A percentile compares a stretch with the other conserved stretches of the same genome.
These are phyloP conservation scores for Cytospora piceae DNA, from an alignment of 2,329 filamentous ascomycete genomes.

Conservation along the genomic window DNA sequence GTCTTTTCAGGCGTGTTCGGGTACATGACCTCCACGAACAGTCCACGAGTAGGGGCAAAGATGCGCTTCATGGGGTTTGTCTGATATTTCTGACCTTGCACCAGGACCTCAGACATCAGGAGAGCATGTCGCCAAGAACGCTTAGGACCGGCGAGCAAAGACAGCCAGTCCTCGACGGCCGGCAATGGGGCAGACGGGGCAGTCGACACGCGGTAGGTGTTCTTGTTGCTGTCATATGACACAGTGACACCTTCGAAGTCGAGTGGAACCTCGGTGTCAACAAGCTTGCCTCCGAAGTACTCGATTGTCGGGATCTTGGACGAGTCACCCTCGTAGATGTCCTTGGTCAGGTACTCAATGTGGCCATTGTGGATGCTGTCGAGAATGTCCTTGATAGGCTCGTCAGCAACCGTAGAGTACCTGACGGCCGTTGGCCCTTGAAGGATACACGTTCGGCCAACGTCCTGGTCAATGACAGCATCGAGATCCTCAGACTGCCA, in stretches of 20 bases:
- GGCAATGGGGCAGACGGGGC: conserved; percentile 76
- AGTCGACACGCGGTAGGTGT: conserved; percentile 80
- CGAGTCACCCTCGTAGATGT: conserved; percentile 77
- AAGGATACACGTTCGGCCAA: conserved; percentile 92
- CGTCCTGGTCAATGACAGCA: conserved; percentile 93
- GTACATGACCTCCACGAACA: conserved; percentile 85
- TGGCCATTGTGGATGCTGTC: conserved; percentile 89
- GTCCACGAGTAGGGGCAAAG: conserved; percentile 81
- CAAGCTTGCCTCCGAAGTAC: conserved; percentile 91
- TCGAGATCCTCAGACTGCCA: conserved; percentile 99
- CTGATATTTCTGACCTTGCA: conserved; percentile 96
- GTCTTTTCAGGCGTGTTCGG: conserved; percentile 85
- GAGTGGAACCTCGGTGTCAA: conserved; percentile 70
- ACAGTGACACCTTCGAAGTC: conserved; percentile 88
- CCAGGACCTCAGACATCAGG: conserved; percentile 89
- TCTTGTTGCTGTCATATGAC: conserved; percentile 77
- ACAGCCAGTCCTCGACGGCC: conserved; percentile 80
- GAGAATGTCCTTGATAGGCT: conserved; percentile 93
- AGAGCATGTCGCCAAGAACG: conserved; percentile 95
- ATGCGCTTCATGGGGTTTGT: conserved; percentile 94
- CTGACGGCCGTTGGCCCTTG: conserved; percentile 92
- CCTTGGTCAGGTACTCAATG: conserved; percentile 76
- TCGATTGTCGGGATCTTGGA: conserved; percentile 81
- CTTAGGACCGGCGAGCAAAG: conserved; percentile 80
- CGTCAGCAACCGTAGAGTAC: conserved; percentile 86